These are phyloP conservation scores for Oryza longistaminata DNA, from an alignment of 176 grass and related monocot genomes.

Conservation along the genomic window DNA sequence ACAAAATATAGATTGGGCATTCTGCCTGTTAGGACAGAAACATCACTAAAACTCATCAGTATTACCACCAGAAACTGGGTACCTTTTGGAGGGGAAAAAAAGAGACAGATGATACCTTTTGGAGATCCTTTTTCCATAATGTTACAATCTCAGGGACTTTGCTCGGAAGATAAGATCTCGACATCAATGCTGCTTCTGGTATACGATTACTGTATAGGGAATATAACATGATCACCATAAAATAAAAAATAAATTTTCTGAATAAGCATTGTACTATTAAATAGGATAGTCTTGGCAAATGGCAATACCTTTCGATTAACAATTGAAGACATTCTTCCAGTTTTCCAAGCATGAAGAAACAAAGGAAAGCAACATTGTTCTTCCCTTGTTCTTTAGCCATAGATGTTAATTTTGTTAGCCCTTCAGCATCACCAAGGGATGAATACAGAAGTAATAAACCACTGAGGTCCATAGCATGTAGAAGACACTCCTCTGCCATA, in stretches of 20 bases:
- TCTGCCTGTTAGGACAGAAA: slow-evolving; percentile 9
- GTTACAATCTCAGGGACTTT: slow-evolving; percentile 87
- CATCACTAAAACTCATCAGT: slow-evolving; percentile 22
- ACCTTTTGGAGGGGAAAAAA: not conserved
- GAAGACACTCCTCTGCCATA: slow-evolving; percentile 94
- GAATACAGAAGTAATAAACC: slow-evolving; percentile 94
- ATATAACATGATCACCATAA: slow-evolving; percentile 11
- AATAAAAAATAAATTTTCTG: not conserved
- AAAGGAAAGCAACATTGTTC: slow-evolving; percentile 93
- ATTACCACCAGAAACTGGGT: not conserved
- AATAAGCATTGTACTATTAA: slow-evolving; percentile 8
- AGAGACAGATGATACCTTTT: slow-evolving; percentile 55
- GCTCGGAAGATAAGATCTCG: slow-evolving; percentile 96
- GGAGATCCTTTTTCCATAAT: slow-evolving; percentile 95
- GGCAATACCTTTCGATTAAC: slow-evolving; percentile 74
- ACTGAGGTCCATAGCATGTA: slow-evolving; percentile 85
- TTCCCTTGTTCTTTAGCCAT: slow-evolving; percentile 94
- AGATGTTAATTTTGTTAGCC: slow-evolving; percentile 75
- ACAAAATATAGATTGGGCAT: not conserved
- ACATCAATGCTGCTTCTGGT: slow-evolving; percentile 98
- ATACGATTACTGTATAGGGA: slow-evolving; percentile 74
- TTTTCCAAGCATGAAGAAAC: slow-evolving; percentile 94
- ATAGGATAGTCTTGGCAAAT: slow-evolving; percentile 13
- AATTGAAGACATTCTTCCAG: slow-evolving; percentile 95
- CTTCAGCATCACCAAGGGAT: slow-evolving; percentile 86